Conservation (phyloP, 176 grass and related monocot species). For the Hyparrhenia diplandra region DNA sequence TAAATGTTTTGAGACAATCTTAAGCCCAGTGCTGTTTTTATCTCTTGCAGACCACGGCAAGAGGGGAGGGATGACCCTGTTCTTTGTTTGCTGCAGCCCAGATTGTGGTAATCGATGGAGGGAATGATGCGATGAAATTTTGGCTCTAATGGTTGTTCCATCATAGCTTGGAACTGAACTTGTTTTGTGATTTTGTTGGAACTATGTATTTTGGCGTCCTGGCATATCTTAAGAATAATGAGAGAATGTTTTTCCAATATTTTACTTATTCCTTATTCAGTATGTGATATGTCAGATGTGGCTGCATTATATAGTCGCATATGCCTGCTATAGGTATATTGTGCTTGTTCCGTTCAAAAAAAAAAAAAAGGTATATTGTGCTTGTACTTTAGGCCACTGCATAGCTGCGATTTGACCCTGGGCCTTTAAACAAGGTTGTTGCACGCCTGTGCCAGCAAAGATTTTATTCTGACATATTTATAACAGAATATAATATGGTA, state of each 20-base stretch:
- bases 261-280: background rate
- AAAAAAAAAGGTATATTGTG: too few species aligned
- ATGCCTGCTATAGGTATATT: background rate
- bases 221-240: background rate
- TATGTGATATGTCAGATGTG: background rate
- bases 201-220: background rate
- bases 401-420: too few species aligned
- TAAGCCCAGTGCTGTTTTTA: background rate
- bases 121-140: background rate
- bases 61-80: constrained; percentile 62
- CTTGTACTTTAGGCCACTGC: too few species aligned
- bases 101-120: constrained; percentile 56
- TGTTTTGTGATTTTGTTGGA: background rate
- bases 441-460: background rate
- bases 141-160: background rate
- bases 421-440: too few species aligned
- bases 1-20: background rate
- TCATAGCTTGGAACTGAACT: background rate
- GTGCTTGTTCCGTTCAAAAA: too few species aligned
- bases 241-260: background rate
- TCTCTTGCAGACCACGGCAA: constrained; percentile 36
- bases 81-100: constrained; percentile 58
- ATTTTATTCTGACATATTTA: background rate
- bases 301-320: too few species aligned
- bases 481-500: background rate